Percentiles rank a stretch among this genome's conserved stretches.
phyloP scores from a whole-genome alignment of 805 yeast species.

The Tetrapisispora phaffii region DNA sequence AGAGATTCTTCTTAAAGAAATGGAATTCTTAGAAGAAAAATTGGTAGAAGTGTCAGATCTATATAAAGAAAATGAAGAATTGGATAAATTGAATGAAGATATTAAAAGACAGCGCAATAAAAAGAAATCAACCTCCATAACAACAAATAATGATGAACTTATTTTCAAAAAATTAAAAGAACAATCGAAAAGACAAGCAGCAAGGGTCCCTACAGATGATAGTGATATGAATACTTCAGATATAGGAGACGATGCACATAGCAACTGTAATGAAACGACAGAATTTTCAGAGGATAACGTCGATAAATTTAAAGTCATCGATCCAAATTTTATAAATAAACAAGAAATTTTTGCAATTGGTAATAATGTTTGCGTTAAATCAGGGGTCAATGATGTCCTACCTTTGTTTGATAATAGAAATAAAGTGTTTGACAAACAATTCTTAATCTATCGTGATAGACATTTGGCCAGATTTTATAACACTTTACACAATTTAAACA shows the following conservation, averaged over 20 bases:
- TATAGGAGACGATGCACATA: not conserved
- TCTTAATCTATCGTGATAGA: slow-evolving; percentile 18
- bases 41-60: slow-evolving; percentile 10
- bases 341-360: slow-evolving; percentile 16
- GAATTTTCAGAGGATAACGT: slow-evolving; percentile 3
- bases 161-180: not conserved
- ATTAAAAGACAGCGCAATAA: not conserved
- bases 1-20: slow-evolving; percentile 16
- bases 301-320: slow-evolving; percentile 22
- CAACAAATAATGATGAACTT: not conserved
- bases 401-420: slow-evolving; percentile 17
- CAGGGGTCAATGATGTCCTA: slow-evolving; percentile 6
- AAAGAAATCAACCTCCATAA: not conserved
- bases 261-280: not conserved
- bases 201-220: not conserved
- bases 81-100: not conserved
- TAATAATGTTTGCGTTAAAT: slow-evolving; percentile 3
- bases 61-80: not conserved
- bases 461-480: slow-evolving; percentile 16
- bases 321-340: slow-evolving; percentile 22
- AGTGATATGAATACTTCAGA: not conserved
- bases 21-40: slow-evolving; percentile 12
- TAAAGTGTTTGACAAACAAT: slow-evolving; percentile 16
- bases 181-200: not conserved
- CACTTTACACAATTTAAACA: slow-evolving; percentile 7